Evolutionary conservation across 1,284 basidiomycete species (phyloP).

Genomic region (Hemileia vastatrix): DNA sequence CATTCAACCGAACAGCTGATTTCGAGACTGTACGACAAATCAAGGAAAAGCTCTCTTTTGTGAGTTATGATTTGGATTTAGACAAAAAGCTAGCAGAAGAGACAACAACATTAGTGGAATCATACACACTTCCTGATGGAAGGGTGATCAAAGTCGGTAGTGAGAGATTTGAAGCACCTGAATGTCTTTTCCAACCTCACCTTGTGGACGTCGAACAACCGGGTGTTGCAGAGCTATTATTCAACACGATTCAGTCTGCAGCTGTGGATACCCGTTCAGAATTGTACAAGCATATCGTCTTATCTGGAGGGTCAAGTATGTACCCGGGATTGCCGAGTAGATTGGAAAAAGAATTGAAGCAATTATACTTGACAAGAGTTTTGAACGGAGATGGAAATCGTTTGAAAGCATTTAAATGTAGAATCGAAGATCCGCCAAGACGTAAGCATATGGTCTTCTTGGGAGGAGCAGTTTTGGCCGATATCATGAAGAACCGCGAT

Average conservation of each 20-base stretch:
- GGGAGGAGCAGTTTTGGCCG: slow-evolving; percentile 69
- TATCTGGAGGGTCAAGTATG: slow-evolving; percentile 96
- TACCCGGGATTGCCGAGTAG: slow-evolving; percentile 94
- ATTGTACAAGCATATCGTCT: slow-evolving; percentile 95
- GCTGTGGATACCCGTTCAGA: slow-evolving; percentile 83
- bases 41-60: slow-evolving; percentile 97
- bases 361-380: slow-evolving; percentile 84
- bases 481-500: slow-evolving; percentile 92
- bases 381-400: slow-evolving; percentile 73
- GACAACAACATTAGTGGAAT: slow-evolving; percentile 92
- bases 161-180: slow-evolving; percentile 99
- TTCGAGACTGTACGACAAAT: slow-evolving; percentile 98
- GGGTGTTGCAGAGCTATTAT: slow-evolving; percentile 95
- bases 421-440: slow-evolving; percentile 93
- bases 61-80: slow-evolving; percentile 89
- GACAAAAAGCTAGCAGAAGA: slow-evolving; percentile 91
- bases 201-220: slow-evolving; percentile 95
- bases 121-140: slow-evolving; percentile 92
- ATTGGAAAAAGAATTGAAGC: slow-evolving; percentile 99
- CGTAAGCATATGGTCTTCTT: slow-evolving; percentile 99
- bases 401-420: slow-evolving; percentile 95
- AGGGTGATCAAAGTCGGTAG: slow-evolving; percentile 94
- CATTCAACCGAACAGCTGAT: slow-evolving; percentile 97
- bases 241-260: slow-evolving; percentile 87
- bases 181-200: slow-evolving; percentile 99